A percentile compares a stretch with the other conserved stretches of the same genome.
phyloP scores from a whole-genome alignment of 768 basidiomycete genomes.

The Terana coerulea region DNA sequence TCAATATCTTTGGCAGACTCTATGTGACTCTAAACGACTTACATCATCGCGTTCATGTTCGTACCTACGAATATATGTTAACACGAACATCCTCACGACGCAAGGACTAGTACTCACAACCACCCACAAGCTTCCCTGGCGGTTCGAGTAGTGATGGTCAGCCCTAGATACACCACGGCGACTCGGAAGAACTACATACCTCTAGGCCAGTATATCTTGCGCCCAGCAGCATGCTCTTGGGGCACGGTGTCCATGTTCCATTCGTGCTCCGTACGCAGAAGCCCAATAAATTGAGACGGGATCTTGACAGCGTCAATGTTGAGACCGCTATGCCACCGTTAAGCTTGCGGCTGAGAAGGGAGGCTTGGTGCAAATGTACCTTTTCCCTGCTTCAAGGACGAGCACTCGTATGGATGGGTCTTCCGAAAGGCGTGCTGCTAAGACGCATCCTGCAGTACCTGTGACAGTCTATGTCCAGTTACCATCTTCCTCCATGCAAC shows the following conservation, averaged over 20 bases:
- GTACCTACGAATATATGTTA: slow-evolving; percentile 37
- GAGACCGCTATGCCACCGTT: not conserved
- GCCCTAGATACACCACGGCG: not conserved
- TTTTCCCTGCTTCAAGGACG: slow-evolving; percentile 56
- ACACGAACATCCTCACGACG: not conserved
- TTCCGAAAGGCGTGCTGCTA: slow-evolving; percentile 57
- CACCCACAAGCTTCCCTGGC: slow-evolving; percentile 64
- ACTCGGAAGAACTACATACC: slow-evolving; percentile 33
- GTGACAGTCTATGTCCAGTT: slow-evolving; percentile 1
- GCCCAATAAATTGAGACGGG: slow-evolving; percentile 16
- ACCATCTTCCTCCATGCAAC: not conserved
- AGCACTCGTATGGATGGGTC: slow-evolving; percentile 50
- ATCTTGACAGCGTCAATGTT: slow-evolving; percentile 12
- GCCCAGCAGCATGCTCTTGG: slow-evolving; percentile 45
- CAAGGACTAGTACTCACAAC: slow-evolving; percentile 44
- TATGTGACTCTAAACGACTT: not conserved
- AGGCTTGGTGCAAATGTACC: slow-evolving; percentile 34
- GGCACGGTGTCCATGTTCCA: slow-evolving; percentile 56
- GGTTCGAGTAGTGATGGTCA: not conserved
- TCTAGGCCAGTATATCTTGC: slow-evolving; percentile 59
- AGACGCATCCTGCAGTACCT: slow-evolving; percentile 62
- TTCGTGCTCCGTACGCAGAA: slow-evolving; percentile 47
- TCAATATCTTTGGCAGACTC: not conserved
- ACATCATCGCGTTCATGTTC: slow-evolving; percentile 60
- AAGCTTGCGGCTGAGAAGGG: not conserved